Evolutionary conservation across 1,284 basidiomycete genomes (phyloP), one percentile per base, ranked within the genome.

Genomic region (Malassezia japonica): DNA sequence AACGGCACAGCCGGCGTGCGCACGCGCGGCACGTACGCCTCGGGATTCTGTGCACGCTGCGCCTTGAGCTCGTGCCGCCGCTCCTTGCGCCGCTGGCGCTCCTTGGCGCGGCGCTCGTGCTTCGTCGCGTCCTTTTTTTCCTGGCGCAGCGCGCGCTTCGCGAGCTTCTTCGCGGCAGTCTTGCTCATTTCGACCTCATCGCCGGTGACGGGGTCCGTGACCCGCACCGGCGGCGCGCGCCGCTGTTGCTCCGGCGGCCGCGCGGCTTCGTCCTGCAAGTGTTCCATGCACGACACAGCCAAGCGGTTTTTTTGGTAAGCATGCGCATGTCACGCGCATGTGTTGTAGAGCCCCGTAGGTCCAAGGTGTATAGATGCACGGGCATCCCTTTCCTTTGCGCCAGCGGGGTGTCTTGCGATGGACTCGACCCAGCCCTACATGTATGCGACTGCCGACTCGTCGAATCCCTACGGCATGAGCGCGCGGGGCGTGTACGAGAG

Each of bases 101-200:
- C 87, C 47, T 77, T 78, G 8, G 82, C 81, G 12, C 87, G 80
- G 18, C 85, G 82, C 64, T 84, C 83, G 45, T 82, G 76, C 75
- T 88, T 90, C 44, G 77, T 73, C 20, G 81, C 83, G 21, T 82
- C 82, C 56, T 80, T 74, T 24, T 78, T 78, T 44, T 84, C 82
- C 13, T 81, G 35, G 34, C 51, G 51, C 25, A 16, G 12, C 24
- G 34, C 46, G 20, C 51, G 79, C 64, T 80, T 84, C 4, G 81
- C 82, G 2, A 82, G 80, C 64, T 81, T 84, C 73, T 90, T 90
- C 65, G 82, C 79, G 0, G 86, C 85, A 16, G 81, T 85, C 73
- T 90, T 90, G 36, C 86, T 87, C 55, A 65, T 56, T 48, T 53
- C 1, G 41, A 59, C 24, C 29, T 28, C 25, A 15, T 46, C 28